These are phyloP conservation scores for Phtheirospermum japonicum DNA, from an alignment of 257 asterid genomes.

Conservation along the genomic window DNA sequence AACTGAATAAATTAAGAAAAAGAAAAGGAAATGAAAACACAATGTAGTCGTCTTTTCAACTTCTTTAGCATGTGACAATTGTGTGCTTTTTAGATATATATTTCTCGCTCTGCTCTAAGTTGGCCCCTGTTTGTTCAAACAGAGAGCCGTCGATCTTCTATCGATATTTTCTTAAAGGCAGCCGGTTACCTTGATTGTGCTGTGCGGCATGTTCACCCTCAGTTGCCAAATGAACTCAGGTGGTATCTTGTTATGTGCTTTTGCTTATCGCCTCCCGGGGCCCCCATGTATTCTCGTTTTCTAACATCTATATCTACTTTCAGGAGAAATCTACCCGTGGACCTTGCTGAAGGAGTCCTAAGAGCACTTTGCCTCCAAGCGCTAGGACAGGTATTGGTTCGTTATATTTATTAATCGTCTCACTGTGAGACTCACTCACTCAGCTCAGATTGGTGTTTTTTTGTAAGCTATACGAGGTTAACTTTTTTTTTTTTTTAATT, in stretches of 20 bases:
- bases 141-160: constrained; percentile 86
- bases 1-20: too few relatives aligned
- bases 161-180: constrained; percentile 87
- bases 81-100: constrained; percentile 27
- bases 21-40: background rate
- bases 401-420: too few relatives aligned
- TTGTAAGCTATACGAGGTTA: background rate
- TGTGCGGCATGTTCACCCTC: constrained; percentile 84
- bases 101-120: constrained; percentile 14
- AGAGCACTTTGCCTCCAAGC: constrained; percentile 97
- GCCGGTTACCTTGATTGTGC: constrained; percentile 99
- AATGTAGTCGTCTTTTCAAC: background rate
- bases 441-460: background rate
- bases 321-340: constrained; percentile 93
- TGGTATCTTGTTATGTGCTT: constrained; percentile 29
- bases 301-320: constrained; percentile 27
- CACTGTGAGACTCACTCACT: too few relatives aligned
- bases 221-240: constrained; percentile 82
- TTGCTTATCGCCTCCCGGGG: constrained; percentile 17
- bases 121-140: constrained; percentile 28
- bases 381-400: constrained; percentile 75
- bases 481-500: background rate
- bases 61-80: background rate
- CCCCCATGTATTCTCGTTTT: constrained; percentile 28
- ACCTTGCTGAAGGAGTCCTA: constrained; percentile 94